Evolutionary conservation across 495 filamentous ascomycete species (phyloP), one percentile per base, ranked within the genome.

Genomic region (Penicilliopsis zonata): DNA sequence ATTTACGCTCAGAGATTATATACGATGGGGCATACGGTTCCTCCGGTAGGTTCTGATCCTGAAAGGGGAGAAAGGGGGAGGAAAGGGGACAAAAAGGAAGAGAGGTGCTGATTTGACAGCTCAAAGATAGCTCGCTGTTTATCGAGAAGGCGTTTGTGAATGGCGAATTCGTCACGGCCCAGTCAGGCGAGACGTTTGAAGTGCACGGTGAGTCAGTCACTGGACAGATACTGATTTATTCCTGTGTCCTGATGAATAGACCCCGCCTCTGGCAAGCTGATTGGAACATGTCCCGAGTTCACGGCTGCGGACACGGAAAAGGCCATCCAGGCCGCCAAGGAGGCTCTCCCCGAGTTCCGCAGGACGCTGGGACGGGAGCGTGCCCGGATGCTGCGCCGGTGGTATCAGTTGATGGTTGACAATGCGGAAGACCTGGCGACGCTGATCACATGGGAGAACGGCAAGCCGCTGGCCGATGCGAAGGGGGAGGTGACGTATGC

Each of bases 341-440:
- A 63, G 2, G 85, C 87, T 2, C 82, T 94, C 48, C 69, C 76
- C 22, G 64, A 65, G 31, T 94, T 86, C 66, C 76, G 80, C 34
- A 67, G 68, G 31, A 75, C 67, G 25, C 80, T 86, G 1, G 81
- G 75, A 33, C 82, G 88, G 24, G 76, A 94, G 59, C 76, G 86
- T 29, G 73, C 85, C 21, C 76, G 74, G 49, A 70, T 94, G 56
- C 70, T 98, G 27, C 73, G 84, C 30, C 82, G 78, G 46, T 95
- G 87, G 90, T 88, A 87, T 56, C 74, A 93, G 31, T 62, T 94
- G 33, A 77, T 95, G 71, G 57, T 86, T 5, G 86, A 85, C 21
- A 93, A 95, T 37, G 62, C 72, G 15, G 84, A 92, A 13, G 90
- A 98, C 46, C 63, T 96, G 19, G 85, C 87, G 5, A 86, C 70